These are phyloP conservation scores for Mucor indicus DNA, from an alignment of 371 early-diverging fungal genomes.

Conservation along the genomic window DNA sequence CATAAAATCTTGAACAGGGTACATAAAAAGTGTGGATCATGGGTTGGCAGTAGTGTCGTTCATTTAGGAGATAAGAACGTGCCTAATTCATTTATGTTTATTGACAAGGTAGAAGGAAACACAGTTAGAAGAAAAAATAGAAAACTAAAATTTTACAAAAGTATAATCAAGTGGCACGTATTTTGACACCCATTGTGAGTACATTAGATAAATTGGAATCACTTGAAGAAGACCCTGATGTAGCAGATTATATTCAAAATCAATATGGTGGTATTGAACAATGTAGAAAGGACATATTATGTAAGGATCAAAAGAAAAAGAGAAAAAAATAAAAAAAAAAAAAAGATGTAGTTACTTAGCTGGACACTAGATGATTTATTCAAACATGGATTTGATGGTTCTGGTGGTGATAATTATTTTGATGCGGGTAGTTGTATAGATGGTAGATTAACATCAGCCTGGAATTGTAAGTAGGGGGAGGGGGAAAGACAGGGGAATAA, in stretches of 20 bases:
- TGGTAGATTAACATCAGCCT: slow-evolving; percentile 90
- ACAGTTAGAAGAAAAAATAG: too few species aligned
- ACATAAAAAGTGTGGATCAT: slow-evolving; percentile 73
- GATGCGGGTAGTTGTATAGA: slow-evolving; percentile 97
- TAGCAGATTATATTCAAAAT: slow-evolving; percentile 63
- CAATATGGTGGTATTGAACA: slow-evolving; percentile 66
- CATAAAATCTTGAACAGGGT: slow-evolving; percentile 86
- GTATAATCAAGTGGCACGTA: slow-evolving; percentile 95
- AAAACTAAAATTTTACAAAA: too few species aligned
- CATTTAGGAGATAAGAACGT: slow-evolving; percentile 94
- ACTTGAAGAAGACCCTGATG: slow-evolving; percentile 50
- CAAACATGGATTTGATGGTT: slow-evolving; percentile 93
- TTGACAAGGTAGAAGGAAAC: slow-evolving; percentile 79
- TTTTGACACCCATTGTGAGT: slow-evolving; percentile 83
- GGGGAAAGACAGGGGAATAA: too few species aligned
- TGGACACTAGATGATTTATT: slow-evolving; percentile 78
- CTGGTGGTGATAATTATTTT: slow-evolving; percentile 93
- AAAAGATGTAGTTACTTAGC: not conserved
- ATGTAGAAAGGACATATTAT: slow-evolving; percentile 70
- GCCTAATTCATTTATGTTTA: slow-evolving; percentile 93
- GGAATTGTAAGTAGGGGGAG: slow-evolving; percentile 75
- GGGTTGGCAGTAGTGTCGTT: slow-evolving; percentile 95
- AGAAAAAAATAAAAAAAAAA: too few species aligned
- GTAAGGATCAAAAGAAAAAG: slow-evolving; percentile 17
- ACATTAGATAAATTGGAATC: slow-evolving; percentile 73